Evolutionary conservation across 768 basidiomycete genomes (phyloP).

Genomic region (Trametes cinnabarina): DNA sequence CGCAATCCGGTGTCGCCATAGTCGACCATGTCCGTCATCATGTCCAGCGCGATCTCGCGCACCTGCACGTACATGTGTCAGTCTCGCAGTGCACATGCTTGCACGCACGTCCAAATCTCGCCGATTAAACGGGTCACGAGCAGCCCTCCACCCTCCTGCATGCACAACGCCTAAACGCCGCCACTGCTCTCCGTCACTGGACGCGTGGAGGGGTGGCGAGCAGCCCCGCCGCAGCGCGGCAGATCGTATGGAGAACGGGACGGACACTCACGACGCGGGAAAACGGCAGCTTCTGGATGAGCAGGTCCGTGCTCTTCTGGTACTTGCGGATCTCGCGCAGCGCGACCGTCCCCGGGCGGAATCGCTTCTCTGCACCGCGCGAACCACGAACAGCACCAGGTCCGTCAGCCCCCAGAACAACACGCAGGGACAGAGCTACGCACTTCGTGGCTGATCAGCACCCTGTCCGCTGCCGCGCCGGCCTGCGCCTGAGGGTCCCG

Average conservation of each 20-base stretch:
- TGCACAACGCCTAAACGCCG: not conserved
- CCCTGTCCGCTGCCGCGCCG: constrained; percentile 18
- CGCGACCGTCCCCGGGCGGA: constrained; percentile 86
- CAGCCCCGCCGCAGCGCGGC: not conserved
- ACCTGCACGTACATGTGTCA: constrained; percentile 52
- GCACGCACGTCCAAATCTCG: not conserved
- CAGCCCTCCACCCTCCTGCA: no score
- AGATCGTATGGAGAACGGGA: not conserved
- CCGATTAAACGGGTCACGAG: not conserved
- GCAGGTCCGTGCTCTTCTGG: constrained; percentile 87
- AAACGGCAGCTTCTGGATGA: constrained; percentile 87
- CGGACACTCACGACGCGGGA: constrained; percentile 73
- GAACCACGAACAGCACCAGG: not conserved
- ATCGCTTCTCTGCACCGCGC: constrained; percentile 48
- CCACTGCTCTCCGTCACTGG: no score
- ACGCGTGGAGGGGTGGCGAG: not conserved
- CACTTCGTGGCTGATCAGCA: constrained; percentile 14
- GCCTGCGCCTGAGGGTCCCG: constrained; percentile 17
- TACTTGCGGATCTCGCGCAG: constrained; percentile 92
- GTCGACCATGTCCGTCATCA: constrained; percentile 74
- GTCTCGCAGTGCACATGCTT: not conserved
- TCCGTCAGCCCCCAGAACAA: not conserved
- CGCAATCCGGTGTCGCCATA: constrained; percentile 64
- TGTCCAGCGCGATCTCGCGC: constrained; percentile 89
- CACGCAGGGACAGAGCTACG: constrained; percentile 3